Evolutionary conservation across 805 yeast genomes (phyloP).

Genomic region (Candida maris): DNA sequence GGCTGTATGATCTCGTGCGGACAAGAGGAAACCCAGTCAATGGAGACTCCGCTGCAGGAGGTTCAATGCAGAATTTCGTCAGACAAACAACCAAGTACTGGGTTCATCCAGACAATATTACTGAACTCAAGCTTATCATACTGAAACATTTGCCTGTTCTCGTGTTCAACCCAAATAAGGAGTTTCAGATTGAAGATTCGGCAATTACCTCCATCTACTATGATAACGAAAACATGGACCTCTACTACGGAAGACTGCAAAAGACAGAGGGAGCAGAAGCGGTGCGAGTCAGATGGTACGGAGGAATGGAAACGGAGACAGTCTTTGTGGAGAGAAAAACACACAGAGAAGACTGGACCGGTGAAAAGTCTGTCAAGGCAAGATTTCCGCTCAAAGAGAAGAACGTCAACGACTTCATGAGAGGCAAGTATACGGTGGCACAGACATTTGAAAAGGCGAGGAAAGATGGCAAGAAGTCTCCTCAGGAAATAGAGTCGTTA

Average conservation of each 20-base stretch:
- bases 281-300: conserved; percentile 97
- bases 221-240: conserved; percentile 84
- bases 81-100: conserved; percentile 98
- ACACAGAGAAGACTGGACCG: conserved; percentile 99
- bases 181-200: conserved; percentile 88
- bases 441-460: conserved; percentile 92
- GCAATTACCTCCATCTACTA: conserved; percentile 97
- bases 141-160: conserved; percentile 94
- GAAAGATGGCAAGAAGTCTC: conserved; percentile 84
- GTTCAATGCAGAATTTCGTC: conserved; percentile 94
- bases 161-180: conserved; percentile 94
- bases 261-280: conserved; percentile 99
- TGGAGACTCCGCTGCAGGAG: conserved; percentile 98
- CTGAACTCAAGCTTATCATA: conserved; percentile 88
- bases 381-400: conserved; percentile 91
- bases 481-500: conserved; percentile 83
- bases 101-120: conserved; percentile 98
- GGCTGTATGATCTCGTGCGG: conserved; percentile 85
- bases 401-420: conserved; percentile 77
- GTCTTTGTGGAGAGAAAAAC: conserved; percentile 97
- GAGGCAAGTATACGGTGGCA: conserved; percentile 79
- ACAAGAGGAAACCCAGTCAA: conserved; percentile 93
- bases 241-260: conserved; percentile 89
- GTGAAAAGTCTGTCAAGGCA: conserved; percentile 98
- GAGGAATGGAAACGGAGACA: conserved; percentile 91